Evolutionary conservation across 2,329 filamentous ascomycete species (phyloP), one percentile per base, ranked within the genome.

Genomic region (Chrysosporium queenslandicum): DNA sequence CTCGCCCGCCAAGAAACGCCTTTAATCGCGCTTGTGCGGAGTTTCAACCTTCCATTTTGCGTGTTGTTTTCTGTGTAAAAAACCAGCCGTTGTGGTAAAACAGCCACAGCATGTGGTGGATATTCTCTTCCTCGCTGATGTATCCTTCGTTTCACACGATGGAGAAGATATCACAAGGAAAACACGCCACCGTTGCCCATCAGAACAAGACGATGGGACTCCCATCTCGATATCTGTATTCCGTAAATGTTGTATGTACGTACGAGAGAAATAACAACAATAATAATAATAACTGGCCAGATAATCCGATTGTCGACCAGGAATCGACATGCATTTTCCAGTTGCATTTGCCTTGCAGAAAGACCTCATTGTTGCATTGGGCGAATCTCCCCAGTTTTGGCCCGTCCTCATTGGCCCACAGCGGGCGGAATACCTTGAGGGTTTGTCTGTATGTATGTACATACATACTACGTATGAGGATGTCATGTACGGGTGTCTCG

Each of bases 21-120:
- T 37, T 40, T 34, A 34, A 42, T 43, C 37, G 47, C 47, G 39
- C 47, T 50, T 50, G 37, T 43, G n/a, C 18, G 45, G 29, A 47
- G 14, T 37, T 5, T 37, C 4, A 18, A n/a, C 5, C 9, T 4
- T 2, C 7, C 4, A 37, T 37, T 37, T 8, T 8, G 32, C 32
- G n/a, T 4, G 12, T 12, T 34, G 32, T 14, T 4, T 6, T 34
- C 4, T 6, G 32, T 34, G n/a, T n/a, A 9, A 29, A 4, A 29
- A 29, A 29, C 4, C 27, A 29, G 9, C 27, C 9, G 27, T n/a
- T 29, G 27, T 29, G 9, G 9, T 5, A 9, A 29, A 29, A 4
- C 4, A 29, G 27, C 27, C 27, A 29, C 27, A 29, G 27, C 27
- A 29, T 29, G 27, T 29, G 27, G n/a, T n/a, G n/a, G n/a, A n/a